These are phyloP conservation scores for Limonium bicolor DNA, from an alignment of 148 eudicot genomes.

Conservation along the genomic window DNA sequence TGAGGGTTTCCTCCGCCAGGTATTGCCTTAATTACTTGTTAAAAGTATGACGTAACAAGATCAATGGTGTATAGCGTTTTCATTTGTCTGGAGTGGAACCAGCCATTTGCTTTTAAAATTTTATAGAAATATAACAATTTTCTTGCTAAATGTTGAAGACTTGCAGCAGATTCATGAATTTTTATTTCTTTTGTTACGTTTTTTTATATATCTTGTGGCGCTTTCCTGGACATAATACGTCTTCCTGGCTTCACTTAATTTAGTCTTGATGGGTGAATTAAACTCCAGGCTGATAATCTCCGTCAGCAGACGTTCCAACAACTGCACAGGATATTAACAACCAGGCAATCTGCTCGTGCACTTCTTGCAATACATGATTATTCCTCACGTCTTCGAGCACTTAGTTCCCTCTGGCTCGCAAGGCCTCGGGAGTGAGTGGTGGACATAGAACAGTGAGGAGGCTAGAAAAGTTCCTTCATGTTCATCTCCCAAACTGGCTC, in stretches of 20 bases:
- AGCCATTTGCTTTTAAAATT: too few relatives aligned
- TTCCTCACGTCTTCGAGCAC: conserved; percentile 79
- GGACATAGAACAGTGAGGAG: not conserved
- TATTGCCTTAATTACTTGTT: conserved; percentile 1
- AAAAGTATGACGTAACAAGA: not conserved
- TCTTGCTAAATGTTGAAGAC: too few relatives aligned
- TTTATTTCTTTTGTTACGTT: too few relatives aligned
- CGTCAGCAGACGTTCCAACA: conserved; percentile 84
- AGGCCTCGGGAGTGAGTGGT: conserved; percentile 53
- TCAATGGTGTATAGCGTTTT: not conserved
- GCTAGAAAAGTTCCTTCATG: not conserved
- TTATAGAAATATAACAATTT: too few relatives aligned
- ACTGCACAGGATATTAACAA: conserved; percentile 76
- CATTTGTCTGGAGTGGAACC: not conserved
- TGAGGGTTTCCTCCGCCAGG: conserved; percentile 95
- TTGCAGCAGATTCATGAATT: too few relatives aligned
- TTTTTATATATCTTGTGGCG: too few relatives aligned
- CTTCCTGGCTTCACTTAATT: too few relatives aligned
- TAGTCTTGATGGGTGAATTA: too few relatives aligned
- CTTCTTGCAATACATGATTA: conserved; percentile 73
- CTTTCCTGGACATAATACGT: too few relatives aligned
- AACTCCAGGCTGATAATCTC: conserved; percentile 69
- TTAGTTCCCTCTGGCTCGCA: conserved; percentile 90
- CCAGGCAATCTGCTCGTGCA: conserved; percentile 89
- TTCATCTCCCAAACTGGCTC: too few relatives aligned